Conservation (phyloP, 129 eudicot species). For the Oenanthe sinensis region DNA sequence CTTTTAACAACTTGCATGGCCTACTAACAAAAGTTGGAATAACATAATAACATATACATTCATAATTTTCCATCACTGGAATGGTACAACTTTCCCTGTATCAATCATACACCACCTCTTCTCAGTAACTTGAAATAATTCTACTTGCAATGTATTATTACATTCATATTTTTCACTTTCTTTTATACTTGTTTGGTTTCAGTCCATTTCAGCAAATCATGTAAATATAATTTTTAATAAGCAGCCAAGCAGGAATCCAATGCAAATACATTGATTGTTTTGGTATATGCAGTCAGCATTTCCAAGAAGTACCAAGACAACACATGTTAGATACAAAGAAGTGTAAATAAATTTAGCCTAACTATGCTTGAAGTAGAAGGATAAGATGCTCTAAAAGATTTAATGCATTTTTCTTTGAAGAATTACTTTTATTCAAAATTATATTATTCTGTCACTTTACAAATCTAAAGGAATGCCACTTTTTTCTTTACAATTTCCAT, state of each 20-base stretch:
- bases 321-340: slow-evolving; percentile 1
- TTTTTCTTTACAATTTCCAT: not conserved
- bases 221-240: not conserved
- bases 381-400: not conserved
- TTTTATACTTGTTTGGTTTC: not conserved
- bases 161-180: not conserved
- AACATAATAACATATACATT: slow-evolving; percentile 7
- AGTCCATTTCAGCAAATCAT: not conserved
- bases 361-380: slow-evolving; percentile 1
- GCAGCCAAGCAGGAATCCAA: not conserved
- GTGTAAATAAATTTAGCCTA: not conserved
- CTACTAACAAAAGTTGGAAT: slow-evolving; percentile 11
- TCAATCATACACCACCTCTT: slow-evolving; percentile 1
- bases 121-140: not conserved
- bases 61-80: slow-evolving; percentile 7
- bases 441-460: not conserved
- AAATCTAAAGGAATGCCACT: not conserved
- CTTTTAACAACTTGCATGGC: slow-evolving; percentile 4
- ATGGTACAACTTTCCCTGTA: slow-evolving; percentile 4
- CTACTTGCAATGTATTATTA: slow-evolving; percentile 3
- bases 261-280: not conserved
- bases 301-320: not conserved
- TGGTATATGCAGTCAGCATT: not conserved
- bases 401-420: not conserved
- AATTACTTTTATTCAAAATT: not conserved